Evolutionary conservation across 345 rosid genomes (phyloP).

Genomic region (Rubroshorea leprosula): DNA sequence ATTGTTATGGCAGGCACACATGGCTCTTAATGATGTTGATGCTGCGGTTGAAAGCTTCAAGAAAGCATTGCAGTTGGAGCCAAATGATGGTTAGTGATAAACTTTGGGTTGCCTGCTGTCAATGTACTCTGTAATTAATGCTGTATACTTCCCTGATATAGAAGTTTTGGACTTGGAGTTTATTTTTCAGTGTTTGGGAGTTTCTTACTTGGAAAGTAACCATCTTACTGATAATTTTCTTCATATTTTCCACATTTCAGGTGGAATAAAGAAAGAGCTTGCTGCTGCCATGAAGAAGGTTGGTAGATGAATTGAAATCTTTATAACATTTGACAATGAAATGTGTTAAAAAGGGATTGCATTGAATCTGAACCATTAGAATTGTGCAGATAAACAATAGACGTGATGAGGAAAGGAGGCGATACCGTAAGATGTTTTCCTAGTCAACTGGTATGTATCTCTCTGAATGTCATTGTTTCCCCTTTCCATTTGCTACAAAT

Average conservation of each 20-base stretch:
- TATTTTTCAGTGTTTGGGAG: too few relatives aligned
- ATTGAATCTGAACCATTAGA: conserved; percentile 11
- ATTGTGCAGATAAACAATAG: conserved; percentile 65
- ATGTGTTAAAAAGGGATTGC: conserved; percentile 1
- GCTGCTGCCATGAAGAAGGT: conserved; percentile 82
- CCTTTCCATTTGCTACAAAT: too few relatives aligned
- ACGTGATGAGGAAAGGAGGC: conserved; percentile 60
- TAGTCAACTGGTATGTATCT: conserved; percentile 11
- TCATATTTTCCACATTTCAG: conserved; percentile 39
- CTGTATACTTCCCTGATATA: too few relatives aligned
- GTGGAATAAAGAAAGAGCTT: conserved; percentile 79
- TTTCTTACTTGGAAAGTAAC: too few relatives aligned
- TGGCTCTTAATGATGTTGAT: conserved; percentile 84
- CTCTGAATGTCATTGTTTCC: too few relatives aligned
- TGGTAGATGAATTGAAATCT: conserved; percentile 9
- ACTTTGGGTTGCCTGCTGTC: too few relatives aligned
- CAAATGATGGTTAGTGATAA: conserved; percentile 63
- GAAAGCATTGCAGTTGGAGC: conserved; percentile 84
- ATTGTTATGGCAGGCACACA: conserved; percentile 64
- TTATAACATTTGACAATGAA: conserved; percentile 1
- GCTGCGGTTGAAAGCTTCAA: conserved; percentile 91
- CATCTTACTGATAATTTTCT: conserved; percentile 10
- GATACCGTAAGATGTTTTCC: conserved; percentile 70
- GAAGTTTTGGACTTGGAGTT: too few relatives aligned
- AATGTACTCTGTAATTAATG: too few relatives aligned